Evolutionary conservation across 148 eudicot genomes (phyloP), one percentile per base, ranked within the genome.

Genomic region (Tetragonia tetragonoides): DNA sequence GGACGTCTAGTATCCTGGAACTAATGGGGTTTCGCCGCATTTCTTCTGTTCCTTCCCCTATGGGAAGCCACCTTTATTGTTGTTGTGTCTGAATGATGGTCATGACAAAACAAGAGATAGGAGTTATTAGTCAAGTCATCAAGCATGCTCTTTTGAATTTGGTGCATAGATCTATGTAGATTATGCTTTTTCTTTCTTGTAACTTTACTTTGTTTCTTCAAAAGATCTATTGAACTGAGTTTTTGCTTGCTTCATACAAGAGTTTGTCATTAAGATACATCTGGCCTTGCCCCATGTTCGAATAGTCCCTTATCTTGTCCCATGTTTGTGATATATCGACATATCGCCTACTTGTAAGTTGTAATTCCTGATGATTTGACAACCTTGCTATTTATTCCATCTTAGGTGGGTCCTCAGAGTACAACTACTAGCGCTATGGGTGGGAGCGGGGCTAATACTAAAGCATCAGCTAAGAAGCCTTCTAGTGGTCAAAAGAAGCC

Each of bases 401-500:
- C 12, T 69, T 72, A 87, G 91, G 79, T 82, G 42, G 87, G 77
- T 68, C 79, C 89, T 71, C 92, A 84, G 83, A 78, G 65, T 47
- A 83, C 87, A 63, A 79, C 92, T 75, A 66, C 79, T 66, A 78
- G 73, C 40, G 69, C 90, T 75, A 53, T 83, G 42, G 65, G 73
- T 76, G 87, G 80, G 44, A 47, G 83, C 57, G 88, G 82, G 57
- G 85, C 37, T 77, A 90, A 82, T 80, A 79, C 85, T 15, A 93
- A 91, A 83, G 78, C 86, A 46, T 79, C 90, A 62, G 73, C 78
- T 20, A 89, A 85, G 78, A 93, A 87, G 83, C 81, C 93, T 77
- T 69, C 83, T 66, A 78, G 61, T 83, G 94, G 88, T 53, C 95
- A 87, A 81, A 91, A 93, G 89, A 91, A 89, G 81, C 98, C 95